Conservation (phyloP, 129 eudicot genomes). For the Mikania micrantha region DNA sequence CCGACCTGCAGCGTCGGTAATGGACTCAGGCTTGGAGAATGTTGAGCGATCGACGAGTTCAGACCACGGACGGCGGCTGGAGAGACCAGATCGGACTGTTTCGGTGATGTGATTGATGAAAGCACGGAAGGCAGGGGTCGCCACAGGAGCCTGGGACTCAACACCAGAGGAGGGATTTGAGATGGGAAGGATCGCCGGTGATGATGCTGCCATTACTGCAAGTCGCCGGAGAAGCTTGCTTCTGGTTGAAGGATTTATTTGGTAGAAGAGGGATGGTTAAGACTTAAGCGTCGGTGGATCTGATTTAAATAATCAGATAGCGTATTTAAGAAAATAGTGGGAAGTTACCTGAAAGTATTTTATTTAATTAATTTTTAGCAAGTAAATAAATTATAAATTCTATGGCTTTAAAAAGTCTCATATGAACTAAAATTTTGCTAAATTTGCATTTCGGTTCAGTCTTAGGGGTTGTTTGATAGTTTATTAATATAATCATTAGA, state of each 20-base stretch:
- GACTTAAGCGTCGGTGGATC: slow-evolving; percentile 19
- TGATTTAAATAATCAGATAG: not conserved
- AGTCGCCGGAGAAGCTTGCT: slow-evolving; percentile 9
- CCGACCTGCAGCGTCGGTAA: slow-evolving; percentile 72
- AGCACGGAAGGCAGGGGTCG: slow-evolving; percentile 56
- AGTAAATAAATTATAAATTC: no score
- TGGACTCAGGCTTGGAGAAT: slow-evolving; percentile 76
- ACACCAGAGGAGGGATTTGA: slow-evolving; percentile 25
- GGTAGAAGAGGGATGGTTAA: not conserved
- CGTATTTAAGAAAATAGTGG: not conserved
- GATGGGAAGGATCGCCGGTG: slow-evolving; percentile 50
- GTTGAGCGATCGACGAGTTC: slow-evolving; percentile 79
- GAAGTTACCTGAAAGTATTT: not conserved
- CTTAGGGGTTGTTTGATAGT: no score
- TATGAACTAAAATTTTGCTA: no score
- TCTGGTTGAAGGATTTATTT: not conserved
- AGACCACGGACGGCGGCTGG: slow-evolving; percentile 84
- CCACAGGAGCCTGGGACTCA: slow-evolving; percentile 25
- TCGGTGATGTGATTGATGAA: slow-evolving; percentile 40
- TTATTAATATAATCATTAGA: no score
- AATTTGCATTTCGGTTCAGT: no score
- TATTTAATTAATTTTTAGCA: no score
- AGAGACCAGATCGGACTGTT: slow-evolving; percentile 52
- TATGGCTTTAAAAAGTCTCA: no score
- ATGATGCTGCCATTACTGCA: slow-evolving; percentile 38